Conservation (phyloP, 805 yeast genomes). For the Metahyphopichia silvanorum region DNA sequence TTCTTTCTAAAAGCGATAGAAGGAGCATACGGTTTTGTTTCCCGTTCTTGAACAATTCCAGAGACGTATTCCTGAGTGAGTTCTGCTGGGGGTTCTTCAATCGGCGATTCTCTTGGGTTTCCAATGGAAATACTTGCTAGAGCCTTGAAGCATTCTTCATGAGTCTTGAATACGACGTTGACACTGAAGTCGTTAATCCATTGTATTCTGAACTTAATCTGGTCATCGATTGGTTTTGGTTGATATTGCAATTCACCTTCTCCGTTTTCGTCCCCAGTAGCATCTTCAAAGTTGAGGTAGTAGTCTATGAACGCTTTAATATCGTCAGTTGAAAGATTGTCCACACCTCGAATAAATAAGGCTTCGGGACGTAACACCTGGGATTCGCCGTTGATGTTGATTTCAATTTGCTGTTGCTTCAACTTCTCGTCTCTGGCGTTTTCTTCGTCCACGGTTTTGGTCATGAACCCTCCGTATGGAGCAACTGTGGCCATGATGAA, state of each 20-base stretch:
- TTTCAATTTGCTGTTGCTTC: conserved; percentile 29
- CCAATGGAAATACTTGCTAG: conserved; percentile 30
- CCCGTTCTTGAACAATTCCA: conserved; percentile 33
- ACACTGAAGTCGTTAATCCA: conserved; percentile 68
- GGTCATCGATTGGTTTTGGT: conserved; percentile 21
- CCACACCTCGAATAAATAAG: conserved; percentile 57
- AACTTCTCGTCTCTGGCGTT: conserved; percentile 27
- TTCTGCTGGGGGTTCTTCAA: conserved; percentile 8
- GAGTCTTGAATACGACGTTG: conserved; percentile 50
- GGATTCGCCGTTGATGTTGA: conserved; percentile 25
- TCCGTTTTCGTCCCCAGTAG: conserved; percentile 11
- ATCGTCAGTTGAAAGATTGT: conserved; percentile 57
- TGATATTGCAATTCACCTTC: conserved; percentile 15
- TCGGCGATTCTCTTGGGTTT: conserved; percentile 10
- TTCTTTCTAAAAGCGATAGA: conserved; percentile 30
- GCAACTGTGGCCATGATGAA: conserved; percentile 20
- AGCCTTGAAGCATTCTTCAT: conserved; percentile 37
- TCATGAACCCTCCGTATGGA: conserved; percentile 42
- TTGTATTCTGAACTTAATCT: conserved; percentile 45
- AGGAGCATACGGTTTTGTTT: conserved; percentile 38
- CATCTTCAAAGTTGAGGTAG: conserved; percentile 32
- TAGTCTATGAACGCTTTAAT: conserved; percentile 54
- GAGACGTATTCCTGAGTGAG: conserved; percentile 16
- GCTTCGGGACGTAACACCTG: conserved; percentile 45
- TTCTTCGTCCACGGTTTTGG: conserved; percentile 38